These are phyloP conservation scores for Primulina huaijiensis DNA, from an alignment of 257 asterid genomes.

Conservation along the genomic window DNA sequence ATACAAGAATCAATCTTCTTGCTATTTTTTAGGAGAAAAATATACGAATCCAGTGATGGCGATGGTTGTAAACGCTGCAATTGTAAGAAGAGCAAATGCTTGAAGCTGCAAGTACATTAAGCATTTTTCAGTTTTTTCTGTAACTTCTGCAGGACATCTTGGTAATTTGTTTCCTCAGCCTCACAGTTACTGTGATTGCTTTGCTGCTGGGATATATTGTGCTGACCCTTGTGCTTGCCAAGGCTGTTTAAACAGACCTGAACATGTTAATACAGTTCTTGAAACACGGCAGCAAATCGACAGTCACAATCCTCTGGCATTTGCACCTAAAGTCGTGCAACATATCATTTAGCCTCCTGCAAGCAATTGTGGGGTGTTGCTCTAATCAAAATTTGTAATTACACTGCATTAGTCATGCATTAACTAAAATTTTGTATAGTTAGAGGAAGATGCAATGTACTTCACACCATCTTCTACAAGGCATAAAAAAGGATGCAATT, in stretches of 20 bases:
- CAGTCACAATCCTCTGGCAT: slow-evolving; percentile 73
- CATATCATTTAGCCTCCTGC: slow-evolving; percentile 32
- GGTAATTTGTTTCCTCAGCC: slow-evolving; percentile 21
- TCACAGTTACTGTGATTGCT: slow-evolving; percentile 81
- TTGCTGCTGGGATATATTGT: slow-evolving; percentile 75
- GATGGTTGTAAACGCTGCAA: slow-evolving; percentile 72
- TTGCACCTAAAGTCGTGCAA: slow-evolving; percentile 60
- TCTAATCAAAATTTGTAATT: slow-evolving; percentile 18
- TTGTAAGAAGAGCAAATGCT: slow-evolving; percentile 73
- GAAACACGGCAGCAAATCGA: slow-evolving; percentile 54
- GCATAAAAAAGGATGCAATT: slow-evolving; percentile 84
- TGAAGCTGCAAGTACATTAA: slow-evolving; percentile 64
- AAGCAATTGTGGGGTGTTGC: slow-evolving; percentile 42
- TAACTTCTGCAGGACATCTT: slow-evolving; percentile 15
- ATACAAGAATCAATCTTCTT: slow-evolving; percentile 24
- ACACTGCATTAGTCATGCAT: slow-evolving; percentile 9
- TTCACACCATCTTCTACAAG: slow-evolving; percentile 63
- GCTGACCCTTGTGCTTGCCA: slow-evolving; percentile 69
- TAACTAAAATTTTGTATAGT: slow-evolving; percentile 21
- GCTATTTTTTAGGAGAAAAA: slow-evolving; percentile 45
- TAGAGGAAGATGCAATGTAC: slow-evolving; percentile 47
- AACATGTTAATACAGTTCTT: slow-evolving; percentile 56
- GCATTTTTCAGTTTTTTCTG: slow-evolving; percentile 13
- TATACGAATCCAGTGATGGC: slow-evolving; percentile 36
- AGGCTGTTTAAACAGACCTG: slow-evolving; percentile 68